Base-by-base conservation (phyloP, 176 grass and related monocot genomes). In the Otatea glauca region DNA sequence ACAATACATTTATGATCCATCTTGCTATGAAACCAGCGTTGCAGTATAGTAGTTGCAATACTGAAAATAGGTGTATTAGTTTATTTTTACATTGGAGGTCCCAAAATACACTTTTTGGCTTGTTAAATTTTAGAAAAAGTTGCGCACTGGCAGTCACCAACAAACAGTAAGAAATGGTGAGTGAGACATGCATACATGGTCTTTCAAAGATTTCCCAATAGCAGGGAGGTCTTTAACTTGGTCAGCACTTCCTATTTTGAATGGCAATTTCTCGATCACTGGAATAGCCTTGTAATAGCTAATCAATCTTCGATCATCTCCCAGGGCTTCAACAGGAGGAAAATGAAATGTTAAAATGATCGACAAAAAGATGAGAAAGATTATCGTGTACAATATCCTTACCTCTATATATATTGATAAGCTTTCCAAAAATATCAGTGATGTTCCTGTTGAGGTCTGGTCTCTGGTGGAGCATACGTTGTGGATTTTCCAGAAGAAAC, bases 231-330 rank as follows among this genome's bases (percentile, higher is more conserved):
- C 63, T 87, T 89, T 98, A 51, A 94, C 96, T 88, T 98, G 93
- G 25, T 94, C 87, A 21, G 70, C 85, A 89, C 85, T 98, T 81
- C 90, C 91, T 85, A 98, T 92, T 89, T 90, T 94, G 85, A 94
- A 98, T 60, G 91, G 77, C 25, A 98, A 83, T 82, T 98, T 98
- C 80, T 98, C 96, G 75, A 98, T 93, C 24, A 93, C 89, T 8
- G 83, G 91, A 80, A 95, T 98, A 62, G 96, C 93, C 73, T 98
- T 98, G 89, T 98, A 92, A 79, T 98, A 98, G 85, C 93, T 98
- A 89, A 98, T 95, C 41, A 93, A 98, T 87, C 96, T 92, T 44
- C 91, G 86, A 77, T 98, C 96, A 75, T 98, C 96, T 91, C 96
- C 96, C 60, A 98, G 77, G 37, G 93, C 96, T 98, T 53, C 50